These are phyloP conservation scores for Stagonosporopsis chrysanthemi DNA, from an alignment of 2,329 filamentous ascomycete genomes.

Conservation along the genomic window DNA sequence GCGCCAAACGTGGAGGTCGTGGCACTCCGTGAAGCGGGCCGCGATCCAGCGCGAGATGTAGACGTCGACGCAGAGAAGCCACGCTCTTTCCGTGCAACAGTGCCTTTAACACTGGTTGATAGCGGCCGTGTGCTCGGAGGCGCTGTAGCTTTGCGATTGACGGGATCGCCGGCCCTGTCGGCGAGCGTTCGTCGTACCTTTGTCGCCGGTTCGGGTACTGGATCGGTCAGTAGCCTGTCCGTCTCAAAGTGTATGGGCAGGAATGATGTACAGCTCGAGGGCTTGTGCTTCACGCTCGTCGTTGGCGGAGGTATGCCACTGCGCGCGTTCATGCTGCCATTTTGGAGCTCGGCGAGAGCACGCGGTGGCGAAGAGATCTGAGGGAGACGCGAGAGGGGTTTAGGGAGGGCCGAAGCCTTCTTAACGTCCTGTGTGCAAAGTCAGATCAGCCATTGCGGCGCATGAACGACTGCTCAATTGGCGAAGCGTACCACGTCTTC, in stretches of 20 bases:
- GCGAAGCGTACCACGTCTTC: constrained; percentile 42
- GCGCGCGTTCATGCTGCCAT: constrained; percentile 62
- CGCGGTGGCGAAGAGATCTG: constrained; percentile 36
- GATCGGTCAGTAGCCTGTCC: constrained; percentile 30
- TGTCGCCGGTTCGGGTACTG: constrained; percentile 57
- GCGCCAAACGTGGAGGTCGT: constrained; percentile 61
- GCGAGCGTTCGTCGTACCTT: constrained; percentile 59
- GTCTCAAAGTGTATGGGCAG: constrained; percentile 12
- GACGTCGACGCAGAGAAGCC: constrained; percentile 48
- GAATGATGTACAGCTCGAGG: constrained; percentile 54
- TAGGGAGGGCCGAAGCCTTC: constrained; percentile 42
- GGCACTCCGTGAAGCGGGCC: constrained; percentile 54
- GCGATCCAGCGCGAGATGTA: constrained; percentile 48
- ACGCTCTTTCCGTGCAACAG: constrained; percentile 52
- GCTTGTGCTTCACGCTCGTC: constrained; percentile 59
- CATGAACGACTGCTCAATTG: not conserved
- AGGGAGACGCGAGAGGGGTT: constrained; percentile 37
- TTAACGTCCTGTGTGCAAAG: constrained; percentile 27
- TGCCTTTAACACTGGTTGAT: constrained; percentile 54
- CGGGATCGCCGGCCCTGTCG: constrained; percentile 58
- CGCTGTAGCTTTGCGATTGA: constrained; percentile 51
- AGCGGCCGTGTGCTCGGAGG: constrained; percentile 54
- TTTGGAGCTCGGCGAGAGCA: constrained; percentile 59
- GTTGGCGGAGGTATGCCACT: constrained; percentile 57
- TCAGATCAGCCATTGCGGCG: constrained; percentile 24